phyloP scores from a whole-genome alignment of 352 stramenopile species.

The Pythium monospermum region DNA sequence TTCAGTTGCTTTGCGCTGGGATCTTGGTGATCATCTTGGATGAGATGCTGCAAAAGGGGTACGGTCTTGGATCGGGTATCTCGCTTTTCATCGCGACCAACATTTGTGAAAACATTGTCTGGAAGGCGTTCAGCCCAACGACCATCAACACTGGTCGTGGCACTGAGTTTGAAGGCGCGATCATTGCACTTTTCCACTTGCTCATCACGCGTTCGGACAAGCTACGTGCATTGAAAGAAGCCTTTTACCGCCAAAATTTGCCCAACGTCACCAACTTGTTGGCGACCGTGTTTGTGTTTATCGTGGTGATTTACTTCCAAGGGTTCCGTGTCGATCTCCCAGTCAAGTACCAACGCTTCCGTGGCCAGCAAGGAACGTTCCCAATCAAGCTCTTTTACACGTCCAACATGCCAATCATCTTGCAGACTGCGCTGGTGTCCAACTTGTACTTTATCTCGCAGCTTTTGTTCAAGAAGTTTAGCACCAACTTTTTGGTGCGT shows the following conservation, averaged over 20 bases:
- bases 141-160: constrained; percentile 99
- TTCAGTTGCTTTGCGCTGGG: constrained; percentile 97
- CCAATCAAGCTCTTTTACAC: constrained; percentile 99
- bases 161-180: constrained; percentile 99
- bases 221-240: constrained; percentile 95
- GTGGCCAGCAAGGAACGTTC: constrained; percentile 98
- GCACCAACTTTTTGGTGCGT: constrained; percentile 97
- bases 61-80: constrained; percentile 98
- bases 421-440: constrained; percentile 97
- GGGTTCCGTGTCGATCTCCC: constrained; percentile 91
- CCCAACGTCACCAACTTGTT: constrained; percentile 99
- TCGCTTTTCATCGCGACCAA: constrained; percentile 99
- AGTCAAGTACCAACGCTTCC: constrained; percentile 99
- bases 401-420: constrained; percentile 99
- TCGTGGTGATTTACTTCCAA: constrained; percentile 99
- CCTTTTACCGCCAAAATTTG: constrained; percentile 98
- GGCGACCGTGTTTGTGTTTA: constrained; percentile 98
- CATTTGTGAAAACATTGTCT: constrained; percentile 99
- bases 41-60: constrained; percentile 99
- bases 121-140: constrained; percentile 99
- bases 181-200: constrained; percentile 99
- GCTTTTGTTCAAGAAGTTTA: constrained; percentile 98
- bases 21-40: constrained; percentile 99
- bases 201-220: constrained; percentile 98
- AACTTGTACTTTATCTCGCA: constrained; percentile 99